phyloP scores from a whole-genome alignment of 2,329 filamentous ascomycete genomes.

The Diplodia sapinea region DNA sequence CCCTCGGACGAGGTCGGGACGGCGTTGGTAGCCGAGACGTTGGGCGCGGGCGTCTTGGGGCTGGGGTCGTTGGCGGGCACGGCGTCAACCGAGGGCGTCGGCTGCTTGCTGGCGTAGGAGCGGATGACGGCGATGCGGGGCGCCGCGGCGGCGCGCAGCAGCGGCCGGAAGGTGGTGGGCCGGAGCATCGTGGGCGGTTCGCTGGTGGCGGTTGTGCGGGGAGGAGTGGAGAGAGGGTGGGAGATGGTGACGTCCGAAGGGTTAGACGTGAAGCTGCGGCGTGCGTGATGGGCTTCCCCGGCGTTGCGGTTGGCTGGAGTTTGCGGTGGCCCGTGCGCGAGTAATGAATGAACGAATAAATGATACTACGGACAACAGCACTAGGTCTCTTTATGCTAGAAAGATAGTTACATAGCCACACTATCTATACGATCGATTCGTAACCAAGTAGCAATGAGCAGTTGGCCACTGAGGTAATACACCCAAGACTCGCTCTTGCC shows the following conservation, averaged over 20 bases:
- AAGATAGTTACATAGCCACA: too few species aligned
- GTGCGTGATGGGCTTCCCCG: constrained; percentile 22
- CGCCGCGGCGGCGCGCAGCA: constrained; percentile 36
- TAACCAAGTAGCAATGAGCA: background rate
- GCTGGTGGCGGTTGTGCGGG: background rate
- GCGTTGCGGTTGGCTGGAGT: constrained; percentile 19
- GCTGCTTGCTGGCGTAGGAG: constrained; percentile 30
- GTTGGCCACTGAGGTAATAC: background rate
- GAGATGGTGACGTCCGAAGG: constrained; percentile 9
- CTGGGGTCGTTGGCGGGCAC: constrained; percentile 71
- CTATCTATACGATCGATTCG: background rate
- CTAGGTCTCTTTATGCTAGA: background rate
- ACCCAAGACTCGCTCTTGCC: background rate
- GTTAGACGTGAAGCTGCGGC: constrained; percentile 21
- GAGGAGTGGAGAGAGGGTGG: background rate
- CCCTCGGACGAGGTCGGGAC: constrained; percentile 58
- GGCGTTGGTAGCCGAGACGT: constrained; percentile 68
- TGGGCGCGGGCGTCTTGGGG: constrained; percentile 53
- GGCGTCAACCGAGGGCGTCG: constrained; percentile 64
- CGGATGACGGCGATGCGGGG: constrained; percentile 30
- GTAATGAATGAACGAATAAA: background rate
- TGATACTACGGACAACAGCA: background rate
- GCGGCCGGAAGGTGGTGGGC: constrained; percentile 40
- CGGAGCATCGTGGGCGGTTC: constrained; percentile 33
- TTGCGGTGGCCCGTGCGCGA: constrained; percentile 15